phyloP scores from a whole-genome alignment of 2,329 filamentous ascomycete genomes.

The Fusarium sp. region DNA sequence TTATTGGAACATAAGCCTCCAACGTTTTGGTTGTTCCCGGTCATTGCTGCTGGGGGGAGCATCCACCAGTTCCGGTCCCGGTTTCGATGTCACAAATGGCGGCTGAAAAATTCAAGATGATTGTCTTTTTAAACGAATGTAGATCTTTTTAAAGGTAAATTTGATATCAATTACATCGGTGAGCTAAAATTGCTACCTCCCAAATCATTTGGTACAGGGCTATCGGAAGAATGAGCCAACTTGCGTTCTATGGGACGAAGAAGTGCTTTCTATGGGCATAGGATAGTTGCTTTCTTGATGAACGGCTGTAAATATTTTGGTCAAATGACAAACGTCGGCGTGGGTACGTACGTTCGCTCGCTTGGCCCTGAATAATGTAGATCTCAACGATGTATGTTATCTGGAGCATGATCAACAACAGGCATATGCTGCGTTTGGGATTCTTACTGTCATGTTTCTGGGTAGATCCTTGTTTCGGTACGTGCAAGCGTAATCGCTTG shows the following conservation, averaged over 20 bases:
- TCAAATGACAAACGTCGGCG: neutral
- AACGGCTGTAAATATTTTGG: neutral
- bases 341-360: conserved; percentile 2
- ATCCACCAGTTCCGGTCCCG: conserved; percentile 5
- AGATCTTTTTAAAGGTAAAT: neutral
- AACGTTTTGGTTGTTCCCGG: conserved; percentile 1
- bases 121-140: neutral
- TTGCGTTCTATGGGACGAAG: conserved; percentile 8
- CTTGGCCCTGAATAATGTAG: conserved; percentile 7
- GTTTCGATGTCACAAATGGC: neutral
- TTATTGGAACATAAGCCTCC: neutral
- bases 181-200: conserved; percentile 12
- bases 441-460: neutral
- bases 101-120: neutral
- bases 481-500: neutral
- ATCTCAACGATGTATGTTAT: conserved; percentile 1
- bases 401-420: conserved; percentile 12
- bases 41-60: conserved; percentile 6
- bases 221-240: conserved; percentile 17
- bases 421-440: conserved; percentile 9
- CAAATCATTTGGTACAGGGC: conserved; percentile 16
- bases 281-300: neutral
- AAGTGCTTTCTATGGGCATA: conserved; percentile 1
- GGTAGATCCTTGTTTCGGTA: neutral
- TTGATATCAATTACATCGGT: neutral